These are phyloP conservation scores for Globisporangium barbulae DNA, from an alignment of 352 stramenopile species.

Conservation along the genomic window DNA sequence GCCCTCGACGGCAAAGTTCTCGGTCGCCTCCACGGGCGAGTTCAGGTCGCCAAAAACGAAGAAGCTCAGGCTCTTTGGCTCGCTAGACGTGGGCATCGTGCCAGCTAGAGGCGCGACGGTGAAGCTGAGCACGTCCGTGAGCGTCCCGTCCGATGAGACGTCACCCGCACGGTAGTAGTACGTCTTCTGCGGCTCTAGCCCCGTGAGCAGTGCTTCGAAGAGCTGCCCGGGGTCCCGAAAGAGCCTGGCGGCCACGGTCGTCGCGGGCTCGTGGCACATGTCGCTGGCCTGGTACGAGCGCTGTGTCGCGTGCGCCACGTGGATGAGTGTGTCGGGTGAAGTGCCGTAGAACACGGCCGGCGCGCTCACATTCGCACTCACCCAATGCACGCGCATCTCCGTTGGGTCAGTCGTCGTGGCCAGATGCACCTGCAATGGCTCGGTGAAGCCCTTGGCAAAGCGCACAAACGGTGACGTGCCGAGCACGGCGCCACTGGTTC, in stretches of 20 bases:
- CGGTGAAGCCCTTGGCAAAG: conserved; percentile 28
- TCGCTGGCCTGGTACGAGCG: conserved; percentile 9
- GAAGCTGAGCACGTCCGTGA: conserved; percentile 16
- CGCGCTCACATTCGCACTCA: conserved; percentile 34
- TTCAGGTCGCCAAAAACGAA: conserved; percentile 63
- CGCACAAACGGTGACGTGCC: conserved; percentile 27
- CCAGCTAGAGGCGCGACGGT: conserved; percentile 5
- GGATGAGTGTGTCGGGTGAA: conserved; percentile 15
- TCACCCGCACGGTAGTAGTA: conserved; percentile 21
- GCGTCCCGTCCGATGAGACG: background rate
- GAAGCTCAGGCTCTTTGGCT: conserved; percentile 28
- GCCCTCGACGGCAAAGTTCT: conserved; percentile 17
- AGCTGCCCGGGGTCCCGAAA: conserved; percentile 18
- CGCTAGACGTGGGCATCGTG: no score
- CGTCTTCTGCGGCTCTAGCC: conserved; percentile 7
- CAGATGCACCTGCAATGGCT: conserved; percentile 26
- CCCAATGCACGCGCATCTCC: conserved; percentile 57
- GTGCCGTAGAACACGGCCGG: conserved; percentile 39
- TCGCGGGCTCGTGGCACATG: conserved; percentile 15
- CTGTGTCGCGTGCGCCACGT: conserved; percentile 2
- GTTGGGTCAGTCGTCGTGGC: conserved; percentile 10
- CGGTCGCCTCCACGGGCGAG: conserved; percentile 14
- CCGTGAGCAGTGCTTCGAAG: conserved; percentile 15
- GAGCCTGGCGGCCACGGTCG: conserved; percentile 2
- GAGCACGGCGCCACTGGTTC: conserved; percentile 23